Base-by-base conservation (phyloP, 768 basidiomycete genomes). In the Calvatia gigantea region DNA sequence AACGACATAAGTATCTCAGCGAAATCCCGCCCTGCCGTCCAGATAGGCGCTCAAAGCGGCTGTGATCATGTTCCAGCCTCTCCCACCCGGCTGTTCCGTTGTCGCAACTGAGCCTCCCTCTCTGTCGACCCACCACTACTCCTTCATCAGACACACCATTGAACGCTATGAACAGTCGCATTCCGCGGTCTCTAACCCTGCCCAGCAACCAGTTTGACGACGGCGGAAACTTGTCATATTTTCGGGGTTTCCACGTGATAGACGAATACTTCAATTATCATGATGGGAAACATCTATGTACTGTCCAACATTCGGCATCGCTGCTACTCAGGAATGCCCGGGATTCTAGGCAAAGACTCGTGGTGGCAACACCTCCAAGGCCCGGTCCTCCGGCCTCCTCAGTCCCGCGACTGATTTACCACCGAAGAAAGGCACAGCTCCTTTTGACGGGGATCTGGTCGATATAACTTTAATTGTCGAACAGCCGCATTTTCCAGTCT, bases 401-500 rank as follows among this genome's bases (percentile, higher is more conserved):
- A n/a, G n/a, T n/a, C n/a, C n/a, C n/a, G n/a, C n/a, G n/a, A n/a
- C n/a, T n/a, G n/a, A n/a, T n/a, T n/a, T n/a, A n/a, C n/a, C n/a
- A n/a, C n/a, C n/a, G n/a, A n/a, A n/a, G n/a, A n/a, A n/a, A n/a
- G n/a, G n/a, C n/a, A n/a, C n/a, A n/a, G n/a, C n/a, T n/a, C n/a
- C 23, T 54, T 19, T 27, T 31, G 27, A 41, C n/a, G 38, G 35
- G 21, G 37, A 15, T 54, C 15, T 41, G 17, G 29, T 31, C 25
- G 42, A 42, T 27, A 41, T n/a, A 49, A 27, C 17, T 33, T 63
- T 53, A 62, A 59, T 62, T 55, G 47, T 73, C 72, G 61, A 75
- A 70, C 66, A 80, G 61, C 49, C 70, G 71, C 62, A 81, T 69
- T 62, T 69, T 67, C 79, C 80, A 81, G 33, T 73, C 73, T 42